Percentiles rank a stretch among this genome's conserved stretches.
Evolutionary conservation across 495 filamentous ascomycete genomes (phyloP).

Genomic region (Letharia columbiana): DNA sequence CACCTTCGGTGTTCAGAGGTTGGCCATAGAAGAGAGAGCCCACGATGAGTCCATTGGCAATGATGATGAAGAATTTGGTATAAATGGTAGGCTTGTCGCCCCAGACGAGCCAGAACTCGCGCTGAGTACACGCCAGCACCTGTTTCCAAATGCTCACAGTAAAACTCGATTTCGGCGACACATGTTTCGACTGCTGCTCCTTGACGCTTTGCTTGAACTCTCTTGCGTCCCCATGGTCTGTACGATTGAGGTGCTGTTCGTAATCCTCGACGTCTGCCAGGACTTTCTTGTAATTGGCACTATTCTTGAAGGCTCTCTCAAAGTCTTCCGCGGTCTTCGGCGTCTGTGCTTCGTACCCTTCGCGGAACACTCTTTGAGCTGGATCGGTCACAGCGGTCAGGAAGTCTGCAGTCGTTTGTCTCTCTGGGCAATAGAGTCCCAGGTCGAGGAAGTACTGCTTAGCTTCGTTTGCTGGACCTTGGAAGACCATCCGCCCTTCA

Average conservation of each 20-base stretch:
- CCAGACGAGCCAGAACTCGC: constrained; percentile 68
- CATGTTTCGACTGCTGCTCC: constrained; percentile 57
- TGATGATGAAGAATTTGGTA: constrained; percentile 70
- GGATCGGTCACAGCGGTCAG: constrained; percentile 71
- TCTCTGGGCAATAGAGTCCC: constrained; percentile 57
- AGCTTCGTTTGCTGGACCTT: constrained; percentile 54
- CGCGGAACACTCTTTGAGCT: constrained; percentile 54
- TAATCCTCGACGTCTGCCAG: constrained; percentile 50
- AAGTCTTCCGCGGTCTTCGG: constrained; percentile 57
- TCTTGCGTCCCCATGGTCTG: constrained; percentile 53
- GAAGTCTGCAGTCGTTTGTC: constrained; percentile 67
- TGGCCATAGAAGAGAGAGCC: constrained; percentile 65
- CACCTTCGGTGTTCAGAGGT: constrained; percentile 53
- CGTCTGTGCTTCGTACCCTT: constrained; percentile 53
- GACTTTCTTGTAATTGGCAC: constrained; percentile 44
- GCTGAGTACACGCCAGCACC: constrained; percentile 58
- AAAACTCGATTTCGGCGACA: constrained; percentile 59
- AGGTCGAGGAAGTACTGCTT: constrained; percentile 60
- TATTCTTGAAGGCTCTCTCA: constrained; percentile 49
- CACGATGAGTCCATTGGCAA: constrained; percentile 69
- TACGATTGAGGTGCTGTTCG: constrained; percentile 51
- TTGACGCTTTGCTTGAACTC: constrained; percentile 61
- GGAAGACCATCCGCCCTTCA: constrained; percentile 55
- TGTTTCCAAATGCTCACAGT: constrained; percentile 58
- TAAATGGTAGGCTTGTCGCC: constrained; percentile 65